Percentiles rank a stretch among this genome's conserved stretches.
phyloP scores from a whole-genome alignment of 768 basidiomycete species.

The Holtermannia corniformis region DNA sequence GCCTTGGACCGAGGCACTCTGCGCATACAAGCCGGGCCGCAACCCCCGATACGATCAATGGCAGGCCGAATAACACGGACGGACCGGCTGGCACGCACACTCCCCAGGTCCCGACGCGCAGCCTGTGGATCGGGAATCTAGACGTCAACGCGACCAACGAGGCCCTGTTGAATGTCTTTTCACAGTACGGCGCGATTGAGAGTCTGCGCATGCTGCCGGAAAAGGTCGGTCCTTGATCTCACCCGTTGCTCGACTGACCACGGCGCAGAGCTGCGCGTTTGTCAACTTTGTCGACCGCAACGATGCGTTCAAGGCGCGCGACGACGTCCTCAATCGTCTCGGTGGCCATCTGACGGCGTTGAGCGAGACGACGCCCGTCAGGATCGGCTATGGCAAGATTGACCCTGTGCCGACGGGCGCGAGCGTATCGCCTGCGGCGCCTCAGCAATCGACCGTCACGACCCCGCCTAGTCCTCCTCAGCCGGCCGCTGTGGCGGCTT shows the following conservation, averaged over 20 bases:
- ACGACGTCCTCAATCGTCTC: conserved; percentile 90
- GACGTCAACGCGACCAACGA: conserved; percentile 90
- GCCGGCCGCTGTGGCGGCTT: conserved; percentile 4
- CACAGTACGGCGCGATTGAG: conserved; percentile 94
- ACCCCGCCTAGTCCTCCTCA: conserved; percentile 41
- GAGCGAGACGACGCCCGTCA: conserved; percentile 89
- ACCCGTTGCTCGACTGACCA: background rate
- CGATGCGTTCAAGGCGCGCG: conserved; percentile 95
- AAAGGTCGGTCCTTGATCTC: conserved; percentile 55
- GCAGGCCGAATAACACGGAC: conserved; percentile 58
- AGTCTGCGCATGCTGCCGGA: conserved; percentile 88
- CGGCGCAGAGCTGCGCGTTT: conserved; percentile 86
- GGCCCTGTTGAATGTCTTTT: conserved; percentile 89
- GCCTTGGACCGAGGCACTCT: conserved; percentile 24
- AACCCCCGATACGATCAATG: conserved; percentile 27
- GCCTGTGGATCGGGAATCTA: conserved; percentile 96
- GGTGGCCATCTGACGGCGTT: conserved; percentile 73
- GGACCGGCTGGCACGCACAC: conserved; percentile 41
- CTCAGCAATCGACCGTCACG: conserved; percentile 66
- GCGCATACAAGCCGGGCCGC: conserved; percentile 30
- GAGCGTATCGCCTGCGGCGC: conserved; percentile 23
- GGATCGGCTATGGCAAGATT: conserved; percentile 96
- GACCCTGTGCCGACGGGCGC: conserved; percentile 74
- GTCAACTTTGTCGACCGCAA: conserved; percentile 95
- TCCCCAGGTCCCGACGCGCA: conserved; percentile 80